Base-by-base conservation (phyloP, 768 basidiomycete species). In the Mycena galopus region DNA sequence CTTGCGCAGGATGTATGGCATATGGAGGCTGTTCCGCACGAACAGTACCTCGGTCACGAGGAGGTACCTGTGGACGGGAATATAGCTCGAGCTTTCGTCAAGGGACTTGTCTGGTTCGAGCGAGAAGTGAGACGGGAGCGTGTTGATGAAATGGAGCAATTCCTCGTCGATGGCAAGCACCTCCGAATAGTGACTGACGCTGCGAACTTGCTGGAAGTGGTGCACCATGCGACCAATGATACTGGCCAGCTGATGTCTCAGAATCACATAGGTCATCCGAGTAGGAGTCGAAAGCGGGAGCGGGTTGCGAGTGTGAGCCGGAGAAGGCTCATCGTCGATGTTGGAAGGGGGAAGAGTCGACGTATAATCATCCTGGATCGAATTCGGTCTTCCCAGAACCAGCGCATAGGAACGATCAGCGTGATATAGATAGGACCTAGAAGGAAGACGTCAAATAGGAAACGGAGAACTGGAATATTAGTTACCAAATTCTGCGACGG, bases 381-480 rank as follows among this genome's bases (percentile, higher is more conserved):
- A 93, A 75, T 92, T 92, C 5, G 96, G 96, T 74, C 96, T 88
- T 39, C 96, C 96, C 21, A 97, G 85, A n/a, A 96, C 92, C 77
- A 97, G 87, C 17, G 96, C 95, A 81, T 95, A 96, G 14, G 96
- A 94, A 59, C 95, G 91, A 81, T 98, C 96, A 5, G 96, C 96
- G 79, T 98, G 96, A 79, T 97, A 97, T 2, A 98, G 83, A 79
- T 95, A 95, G 4, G 94, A 93, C 94, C 94, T 93, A 80, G 53
- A 37, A 58, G 72, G 44, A 58, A 72, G 44, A 42, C 32, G 78
- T 63, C 27, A 74, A 39, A 57, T 42, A 37, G 27, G 33, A 47
- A 30, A 47, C 16, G n/a, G 33, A 30, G 53, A n/a, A 57, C 23
- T n/a, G 32, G 17, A 50, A 61, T 44, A 21, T 9, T 37, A 76